A percentile compares a stretch with the other conserved stretches of the same genome.
phyloP scores from a whole-genome alignment of 2,329 filamentous ascomycete species.

The Grosmannia huntii region DNA sequence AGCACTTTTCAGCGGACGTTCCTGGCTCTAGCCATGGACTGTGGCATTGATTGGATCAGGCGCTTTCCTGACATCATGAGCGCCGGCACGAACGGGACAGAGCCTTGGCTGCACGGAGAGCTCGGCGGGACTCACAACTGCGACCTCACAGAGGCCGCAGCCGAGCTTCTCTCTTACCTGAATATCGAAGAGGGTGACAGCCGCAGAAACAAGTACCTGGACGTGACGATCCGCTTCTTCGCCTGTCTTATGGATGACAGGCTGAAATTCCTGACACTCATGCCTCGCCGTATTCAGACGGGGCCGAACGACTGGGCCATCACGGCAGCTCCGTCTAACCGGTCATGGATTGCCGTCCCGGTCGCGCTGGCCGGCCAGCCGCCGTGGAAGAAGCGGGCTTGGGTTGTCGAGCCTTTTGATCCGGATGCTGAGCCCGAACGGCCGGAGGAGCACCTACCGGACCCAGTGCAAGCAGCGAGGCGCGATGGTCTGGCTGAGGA shows the following conservation, averaged over 20 bases:
- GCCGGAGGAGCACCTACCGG: conserved; percentile 3
- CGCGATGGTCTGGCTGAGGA: neutral
- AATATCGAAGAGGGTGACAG: neutral
- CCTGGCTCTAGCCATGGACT: conserved; percentile 11
- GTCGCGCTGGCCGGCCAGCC: conserved; percentile 8
- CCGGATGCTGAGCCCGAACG: conserved; percentile 1
- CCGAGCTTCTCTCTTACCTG: neutral
- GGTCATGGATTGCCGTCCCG: conserved; percentile 11
- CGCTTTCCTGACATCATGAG: conserved; percentile 7
- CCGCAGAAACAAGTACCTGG: conserved; percentile 1
- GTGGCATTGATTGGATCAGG: conserved; percentile 10
- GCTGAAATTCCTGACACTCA: neutral
- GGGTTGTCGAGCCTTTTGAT: conserved; percentile 15
- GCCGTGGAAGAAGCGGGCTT: conserved; percentile 9
- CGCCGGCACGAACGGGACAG: neutral
- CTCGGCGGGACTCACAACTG: neutral
- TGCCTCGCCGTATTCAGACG: conserved; percentile 9
- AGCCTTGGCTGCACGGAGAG: conserved; percentile 3
- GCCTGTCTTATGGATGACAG: neutral
- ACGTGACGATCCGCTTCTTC: conserved; percentile 8
- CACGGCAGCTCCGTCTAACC: conserved; percentile 7
- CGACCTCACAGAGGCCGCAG: neutral
- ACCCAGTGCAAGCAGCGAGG: neutral
- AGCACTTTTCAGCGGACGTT: neutral
- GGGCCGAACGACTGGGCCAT: conserved; percentile 3